These are phyloP conservation scores for Mycena vulgaris DNA, from an alignment of 768 basidiomycete genomes.

Conservation along the genomic window DNA sequence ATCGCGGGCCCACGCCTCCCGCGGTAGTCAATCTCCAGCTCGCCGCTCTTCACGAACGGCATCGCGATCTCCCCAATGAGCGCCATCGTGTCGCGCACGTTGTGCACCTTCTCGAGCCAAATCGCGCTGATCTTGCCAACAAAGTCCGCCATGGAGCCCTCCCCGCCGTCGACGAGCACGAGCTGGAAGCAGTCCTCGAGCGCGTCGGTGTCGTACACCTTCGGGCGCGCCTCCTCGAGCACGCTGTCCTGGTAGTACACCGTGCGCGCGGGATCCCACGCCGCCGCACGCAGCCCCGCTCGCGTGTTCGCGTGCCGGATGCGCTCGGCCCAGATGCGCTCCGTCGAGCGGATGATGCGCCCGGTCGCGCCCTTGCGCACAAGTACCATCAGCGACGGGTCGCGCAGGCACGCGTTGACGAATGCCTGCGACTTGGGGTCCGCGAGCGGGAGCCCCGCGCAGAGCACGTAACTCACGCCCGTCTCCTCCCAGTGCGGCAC, in stretches of 20 bases:
- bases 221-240: constrained; percentile 45
- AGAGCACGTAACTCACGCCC: constrained; percentile 43
- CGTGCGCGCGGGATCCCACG: constrained; percentile 44
- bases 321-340: constrained; percentile 47
- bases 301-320: constrained; percentile 44
- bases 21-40: constrained; percentile 41
- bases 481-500: constrained; percentile 49
- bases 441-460: constrained; percentile 44
- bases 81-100: constrained; percentile 38
- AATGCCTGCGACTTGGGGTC: constrained; percentile 48
- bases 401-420: constrained; percentile 49
- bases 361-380: constrained; percentile 47
- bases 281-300: constrained; percentile 41
- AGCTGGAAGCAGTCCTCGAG: constrained; percentile 50
- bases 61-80: constrained; percentile 41
- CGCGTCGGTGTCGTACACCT: constrained; percentile 29
- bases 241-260: constrained; percentile 40
- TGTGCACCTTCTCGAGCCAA: constrained; percentile 47
- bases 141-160: constrained; percentile 49
- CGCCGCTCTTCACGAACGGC: constrained; percentile 43
- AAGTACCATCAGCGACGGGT: constrained; percentile 49
- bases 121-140: constrained; percentile 44
- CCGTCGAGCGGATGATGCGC: constrained; percentile 44
- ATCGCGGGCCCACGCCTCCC: constrained; percentile 3
- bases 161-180: constrained; percentile 45